Conservation (phyloP, 2,329 filamentous ascomycete species). For the Trichoderma sp. region DNA sequence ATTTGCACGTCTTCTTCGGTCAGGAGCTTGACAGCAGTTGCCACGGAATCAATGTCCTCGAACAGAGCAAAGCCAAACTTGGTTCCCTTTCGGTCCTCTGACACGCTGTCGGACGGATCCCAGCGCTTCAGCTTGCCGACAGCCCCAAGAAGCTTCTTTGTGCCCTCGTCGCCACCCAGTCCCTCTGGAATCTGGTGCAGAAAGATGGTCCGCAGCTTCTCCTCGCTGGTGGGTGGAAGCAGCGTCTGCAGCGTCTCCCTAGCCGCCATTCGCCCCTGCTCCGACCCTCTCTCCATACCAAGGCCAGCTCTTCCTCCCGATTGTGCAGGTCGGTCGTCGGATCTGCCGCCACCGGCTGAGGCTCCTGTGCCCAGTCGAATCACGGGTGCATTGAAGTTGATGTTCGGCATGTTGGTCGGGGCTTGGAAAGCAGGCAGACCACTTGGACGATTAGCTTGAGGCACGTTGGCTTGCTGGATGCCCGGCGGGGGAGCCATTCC, state of each 20-base stretch:
- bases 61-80: constrained; percentile 96
- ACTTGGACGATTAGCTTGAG: constrained; percentile 75
- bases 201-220: constrained; percentile 88
- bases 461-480: constrained; percentile 69
- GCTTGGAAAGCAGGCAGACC: constrained; percentile 84
- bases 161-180: constrained; percentile 68
- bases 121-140: constrained; percentile 79
- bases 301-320: constrained; percentile 45
- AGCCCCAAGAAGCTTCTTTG: constrained; percentile 74
- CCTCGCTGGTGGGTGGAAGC: constrained; percentile 80
- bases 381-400: constrained; percentile 96
- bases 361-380: constrained; percentile 89
- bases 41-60: constrained; percentile 84
- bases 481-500: constrained; percentile 76
- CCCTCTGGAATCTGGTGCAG: constrained; percentile 81
- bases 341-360: constrained; percentile 43
- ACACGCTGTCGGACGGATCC: constrained; percentile 65
- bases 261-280: constrained; percentile 63
- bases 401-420: constrained; percentile 88
- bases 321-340: constrained; percentile 35
- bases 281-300: constrained; percentile 63
- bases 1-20: constrained; percentile 79
- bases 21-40: constrained; percentile 79
- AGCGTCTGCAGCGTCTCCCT: constrained; percentile 69
- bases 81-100: constrained; percentile 70